These are phyloP conservation scores for Phaeosphaeriaceae sp. DNA, from an alignment of 2,329 filamentous ascomycete genomes.

Conservation along the genomic window DNA sequence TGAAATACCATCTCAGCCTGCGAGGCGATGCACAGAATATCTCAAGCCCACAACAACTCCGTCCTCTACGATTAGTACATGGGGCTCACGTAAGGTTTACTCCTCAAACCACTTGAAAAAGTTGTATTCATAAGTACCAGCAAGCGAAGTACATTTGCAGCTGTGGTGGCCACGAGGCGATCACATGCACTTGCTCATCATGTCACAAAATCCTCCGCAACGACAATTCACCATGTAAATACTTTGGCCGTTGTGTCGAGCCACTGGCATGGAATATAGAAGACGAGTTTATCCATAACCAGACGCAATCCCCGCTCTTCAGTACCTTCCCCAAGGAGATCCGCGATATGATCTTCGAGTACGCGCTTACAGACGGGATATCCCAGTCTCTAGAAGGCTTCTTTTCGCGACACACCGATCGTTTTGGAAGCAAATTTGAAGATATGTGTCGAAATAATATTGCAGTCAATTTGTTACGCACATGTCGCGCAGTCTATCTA, in stretches of 20 bases:
- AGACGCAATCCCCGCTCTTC: slow-evolving; percentile 18
- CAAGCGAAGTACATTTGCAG: slow-evolving; percentile 14
- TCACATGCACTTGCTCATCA: slow-evolving; percentile 3
- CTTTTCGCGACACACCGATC: not conserved
- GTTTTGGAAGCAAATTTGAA: not conserved
- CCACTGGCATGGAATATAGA: slow-evolving; percentile 26
- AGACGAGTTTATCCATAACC: not conserved
- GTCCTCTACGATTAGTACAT: not conserved
- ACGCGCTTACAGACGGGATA: slow-evolving; percentile 16
- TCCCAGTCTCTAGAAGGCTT: slow-evolving; percentile 7
- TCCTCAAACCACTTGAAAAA: not conserved
- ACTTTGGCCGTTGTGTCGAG: slow-evolving; percentile 12
- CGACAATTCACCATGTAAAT: slow-evolving; percentile 6
- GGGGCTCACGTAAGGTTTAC: not conserved
- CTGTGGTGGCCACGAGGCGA: slow-evolving; percentile 2
- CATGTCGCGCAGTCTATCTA: slow-evolving; percentile 28
- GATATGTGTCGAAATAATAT: slow-evolving; percentile 6
- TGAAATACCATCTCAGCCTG: not conserved
- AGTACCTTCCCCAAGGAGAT: slow-evolving; percentile 21
- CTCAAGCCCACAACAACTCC: not conserved
- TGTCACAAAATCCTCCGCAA: slow-evolving; percentile 4
- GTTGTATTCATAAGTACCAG: slow-evolving; percentile 1
- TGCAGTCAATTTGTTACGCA: slow-evolving; percentile 17
- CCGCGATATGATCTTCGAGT: slow-evolving; percentile 23
- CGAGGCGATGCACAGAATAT: not conserved